A percentile compares a stretch with the other conserved stretches of the same genome.
phyloP scores from a whole-genome alignment of 805 yeast species.

The Ogataea neopini region DNA sequence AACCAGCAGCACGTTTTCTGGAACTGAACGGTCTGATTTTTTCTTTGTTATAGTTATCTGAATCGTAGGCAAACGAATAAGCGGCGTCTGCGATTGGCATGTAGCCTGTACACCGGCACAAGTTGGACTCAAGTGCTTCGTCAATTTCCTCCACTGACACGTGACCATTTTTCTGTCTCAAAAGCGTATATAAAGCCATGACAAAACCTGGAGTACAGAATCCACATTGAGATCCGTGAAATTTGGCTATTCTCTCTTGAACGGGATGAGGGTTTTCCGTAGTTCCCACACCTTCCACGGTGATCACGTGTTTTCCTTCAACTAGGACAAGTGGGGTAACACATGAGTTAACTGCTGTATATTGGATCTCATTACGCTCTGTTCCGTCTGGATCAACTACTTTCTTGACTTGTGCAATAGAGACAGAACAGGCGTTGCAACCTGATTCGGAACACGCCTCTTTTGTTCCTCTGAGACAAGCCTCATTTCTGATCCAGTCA shows the following conservation, averaged over 20 bases:
- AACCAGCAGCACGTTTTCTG: conserved; percentile 10
- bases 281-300: conserved; percentile 50
- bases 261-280: conserved; percentile 45
- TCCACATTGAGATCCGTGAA: conserved; percentile 53
- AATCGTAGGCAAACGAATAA: conserved; percentile 41
- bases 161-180: conserved; percentile 40
- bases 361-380: conserved; percentile 30
- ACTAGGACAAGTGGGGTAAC: conserved; percentile 46
- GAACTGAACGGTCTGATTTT: conserved; percentile 24
- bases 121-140: conserved; percentile 49
- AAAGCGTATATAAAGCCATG: conserved; percentile 45
- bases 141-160: conserved; percentile 40
- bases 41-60: conserved; percentile 32
- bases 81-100: conserved; percentile 52
- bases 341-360: conserved; percentile 47
- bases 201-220: conserved; percentile 54
- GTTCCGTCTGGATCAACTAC: conserved; percentile 8
- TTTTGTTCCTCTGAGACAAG: conserved; percentile 45
- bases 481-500: conserved; percentile 41
- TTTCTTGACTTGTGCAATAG: conserved; percentile 38
- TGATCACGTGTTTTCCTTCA: conserved; percentile 47
- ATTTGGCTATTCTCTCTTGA: conserved; percentile 49
- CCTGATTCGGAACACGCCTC: conserved; percentile 54
- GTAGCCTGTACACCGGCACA: conserved; percentile 52
- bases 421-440: conserved; percentile 52